These are phyloP conservation scores for Calonectria hongkongensis DNA, from an alignment of 2,329 filamentous ascomycete species.

Conservation along the genomic window DNA sequence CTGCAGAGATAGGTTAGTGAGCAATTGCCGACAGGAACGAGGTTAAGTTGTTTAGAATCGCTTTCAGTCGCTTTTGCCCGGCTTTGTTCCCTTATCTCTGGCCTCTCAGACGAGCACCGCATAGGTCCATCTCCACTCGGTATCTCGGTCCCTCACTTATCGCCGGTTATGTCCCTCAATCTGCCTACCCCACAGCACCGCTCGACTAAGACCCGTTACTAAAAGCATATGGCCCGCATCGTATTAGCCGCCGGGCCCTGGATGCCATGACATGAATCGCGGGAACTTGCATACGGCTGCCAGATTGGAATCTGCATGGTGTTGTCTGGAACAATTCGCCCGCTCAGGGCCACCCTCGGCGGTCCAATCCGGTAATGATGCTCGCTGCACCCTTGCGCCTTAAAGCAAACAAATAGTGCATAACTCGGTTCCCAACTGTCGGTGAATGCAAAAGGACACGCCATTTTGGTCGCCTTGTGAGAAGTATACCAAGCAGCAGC, in stretches of 20 bases:
- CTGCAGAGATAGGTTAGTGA: not conserved
- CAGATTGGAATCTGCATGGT: slow-evolving; percentile 22
- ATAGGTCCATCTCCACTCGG: slow-evolving; percentile 1
- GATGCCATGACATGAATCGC: slow-evolving; percentile 16
- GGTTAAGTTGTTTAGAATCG: not conserved
- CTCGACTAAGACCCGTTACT: slow-evolving; percentile 19
- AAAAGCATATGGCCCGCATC: slow-evolving; percentile 11
- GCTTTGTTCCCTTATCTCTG: slow-evolving; percentile 31
- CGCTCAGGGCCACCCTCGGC: not conserved
- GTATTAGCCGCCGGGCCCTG: not conserved
- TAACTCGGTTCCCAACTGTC: not conserved
- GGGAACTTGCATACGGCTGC: slow-evolving; percentile 24
- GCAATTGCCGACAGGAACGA: slow-evolving; percentile 11
- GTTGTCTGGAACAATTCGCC: not conserved
- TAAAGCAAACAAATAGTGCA: slow-evolving; percentile 4
- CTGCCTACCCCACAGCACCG: slow-evolving; percentile 9
- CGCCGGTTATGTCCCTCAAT: slow-evolving; percentile 13
- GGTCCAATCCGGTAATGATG: not conserved
- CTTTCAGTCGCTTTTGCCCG: slow-evolving; percentile 33
- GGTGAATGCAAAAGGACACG: slow-evolving; percentile 3
- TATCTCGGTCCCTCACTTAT: slow-evolving; percentile 1
- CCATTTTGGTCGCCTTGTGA: not conserved
- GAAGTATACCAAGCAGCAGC: slow-evolving; percentile 1
- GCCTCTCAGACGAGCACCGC: slow-evolving; percentile 1
- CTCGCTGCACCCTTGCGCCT: not conserved